Percentiles rank a stretch among this genome's conserved stretches.
These are phyloP conservation scores for Barnettozyma vustinii DNA, from an alignment of 805 yeast species.

Conservation along the genomic window DNA sequence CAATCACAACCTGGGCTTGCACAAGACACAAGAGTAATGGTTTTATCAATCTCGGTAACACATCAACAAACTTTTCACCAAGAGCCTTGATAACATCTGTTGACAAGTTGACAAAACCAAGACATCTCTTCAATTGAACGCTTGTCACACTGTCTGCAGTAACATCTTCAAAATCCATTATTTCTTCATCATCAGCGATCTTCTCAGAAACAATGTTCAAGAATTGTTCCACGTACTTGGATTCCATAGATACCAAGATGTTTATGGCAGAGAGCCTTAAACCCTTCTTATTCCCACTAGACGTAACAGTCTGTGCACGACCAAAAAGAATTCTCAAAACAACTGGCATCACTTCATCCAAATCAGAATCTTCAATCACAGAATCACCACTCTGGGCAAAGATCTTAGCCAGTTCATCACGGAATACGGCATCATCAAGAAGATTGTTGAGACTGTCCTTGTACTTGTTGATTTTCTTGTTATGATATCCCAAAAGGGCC, in stretches of 20 bases:
- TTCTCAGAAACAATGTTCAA: constrained; percentile 56
- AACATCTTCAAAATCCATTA: constrained; percentile 16
- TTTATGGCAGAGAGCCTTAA: constrained; percentile 67
- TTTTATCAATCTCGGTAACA: constrained; percentile 31
- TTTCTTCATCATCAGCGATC: constrained; percentile 32
- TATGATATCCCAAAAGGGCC: constrained; percentile 61
- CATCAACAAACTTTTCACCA: constrained; percentile 49
- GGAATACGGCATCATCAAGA: constrained; percentile 75
- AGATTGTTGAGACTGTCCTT: constrained; percentile 67
- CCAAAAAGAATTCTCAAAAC: constrained; percentile 80
- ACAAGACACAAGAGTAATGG: constrained; percentile 39
- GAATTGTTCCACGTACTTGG: constrained; percentile 50
- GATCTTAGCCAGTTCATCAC: constrained; percentile 75
- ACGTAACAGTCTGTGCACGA: constrained; percentile 64
- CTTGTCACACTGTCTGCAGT: constrained; percentile 24
- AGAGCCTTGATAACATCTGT: constrained; percentile 51
- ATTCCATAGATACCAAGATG: constrained; percentile 51
- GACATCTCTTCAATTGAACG: constrained; percentile 40
- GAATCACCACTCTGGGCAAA: constrained; percentile 46
- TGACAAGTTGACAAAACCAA: constrained; percentile 62
- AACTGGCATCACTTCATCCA: constrained; percentile 57
- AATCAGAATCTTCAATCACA: constrained; percentile 57
- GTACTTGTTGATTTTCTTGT: constrained; percentile 56
- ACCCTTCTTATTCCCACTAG: constrained; percentile 67
- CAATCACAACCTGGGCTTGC: constrained; percentile 42